phyloP scores from a whole-genome alignment of 805 yeast genomes.

The Metschnikowia amazonensis region DNA sequence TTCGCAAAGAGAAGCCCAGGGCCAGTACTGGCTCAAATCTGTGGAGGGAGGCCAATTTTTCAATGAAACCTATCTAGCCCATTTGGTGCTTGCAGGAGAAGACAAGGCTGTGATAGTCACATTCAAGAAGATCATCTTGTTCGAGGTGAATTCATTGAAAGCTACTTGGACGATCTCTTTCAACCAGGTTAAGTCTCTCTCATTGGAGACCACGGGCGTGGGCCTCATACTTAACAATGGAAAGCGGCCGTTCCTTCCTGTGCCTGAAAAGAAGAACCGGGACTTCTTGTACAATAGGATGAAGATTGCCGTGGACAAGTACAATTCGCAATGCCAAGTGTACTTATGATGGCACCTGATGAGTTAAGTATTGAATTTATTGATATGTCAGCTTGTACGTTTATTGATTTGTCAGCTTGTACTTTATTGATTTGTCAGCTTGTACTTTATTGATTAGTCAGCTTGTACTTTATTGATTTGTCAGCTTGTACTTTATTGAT shows the following conservation, averaged over 20 bases:
- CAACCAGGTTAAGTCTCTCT: constrained; percentile 62
- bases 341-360: constrained; percentile 11
- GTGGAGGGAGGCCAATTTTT: constrained; percentile 76
- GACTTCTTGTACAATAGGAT: constrained; percentile 66
- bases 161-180: constrained; percentile 71
- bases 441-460: too few relatives aligned
- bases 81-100: constrained; percentile 75
- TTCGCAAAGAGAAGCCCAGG: constrained; percentile 81
- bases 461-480: too few relatives aligned
- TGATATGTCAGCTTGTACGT: too few relatives aligned
- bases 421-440: too few relatives aligned
- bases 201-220: constrained; percentile 77
- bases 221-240: constrained; percentile 51
- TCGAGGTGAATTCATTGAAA: constrained; percentile 56
- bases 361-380: too few relatives aligned
- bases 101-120: constrained; percentile 77
- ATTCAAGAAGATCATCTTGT: constrained; percentile 61
- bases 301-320: constrained; percentile 76
- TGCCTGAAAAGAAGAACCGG: constrained; percentile 63
- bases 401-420: too few relatives aligned
- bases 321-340: constrained; percentile 66
- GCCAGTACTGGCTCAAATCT: constrained; percentile 86
- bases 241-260: constrained; percentile 64
- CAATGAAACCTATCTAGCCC: constrained; percentile 78
- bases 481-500: too few relatives aligned